Base-by-base conservation (phyloP, 495 filamentous ascomycete genomes). In the Barbatosphaeria neglecta region DNA sequence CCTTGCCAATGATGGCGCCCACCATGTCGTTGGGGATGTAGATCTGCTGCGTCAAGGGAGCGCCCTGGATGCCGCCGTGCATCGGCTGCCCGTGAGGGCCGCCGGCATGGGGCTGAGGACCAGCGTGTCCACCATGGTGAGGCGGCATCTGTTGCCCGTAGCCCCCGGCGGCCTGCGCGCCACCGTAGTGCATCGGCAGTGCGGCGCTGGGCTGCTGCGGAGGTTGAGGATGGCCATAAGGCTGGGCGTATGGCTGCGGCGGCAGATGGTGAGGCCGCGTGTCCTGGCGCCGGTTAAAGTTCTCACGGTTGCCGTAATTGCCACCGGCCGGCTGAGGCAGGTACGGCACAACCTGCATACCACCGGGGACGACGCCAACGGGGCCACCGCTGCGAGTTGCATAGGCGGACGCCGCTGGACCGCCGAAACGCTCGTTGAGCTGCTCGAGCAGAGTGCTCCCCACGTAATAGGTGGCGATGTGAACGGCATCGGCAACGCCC, bases 11-110 rank as follows among this genome's bases (percentile, higher is more conserved):
- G 56, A 98, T 98, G 41, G 92, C 92, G 42, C 92, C 92, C 44
- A 98, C 92, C 92, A 98, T 98, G 58, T 98, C 92, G 63, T 98
- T 98, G 38, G 92, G 92, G 58, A 98, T 98, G 68, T 82, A 98
- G 53, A 98, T 98, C 65, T 98, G 92, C 60, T 98, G 92, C 2
- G 92, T 98, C 53, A 98, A 66, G 47, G 92, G 87, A 50, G 90
- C 83, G 28, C 87, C 88, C 28, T 86, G 83, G 47, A 92, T 76
- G 6, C 56, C 66, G 37, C 78, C 80, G 55, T 80, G 79, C 61
- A 88, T 82, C 5, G 87, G 86, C 46, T 81, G 82, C 39, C 70
- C 74, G 38, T 82, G 76, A 45, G 82, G 84, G 7, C 55, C 57
- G 18, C 63, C 76, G 53, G 67, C 73, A 51, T 77, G 75, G 38